Evolutionary conservation across 805 yeast genomes (phyloP), one percentile per base, ranked within the genome.

Genomic region (Metschnikowia anglica): DNA sequence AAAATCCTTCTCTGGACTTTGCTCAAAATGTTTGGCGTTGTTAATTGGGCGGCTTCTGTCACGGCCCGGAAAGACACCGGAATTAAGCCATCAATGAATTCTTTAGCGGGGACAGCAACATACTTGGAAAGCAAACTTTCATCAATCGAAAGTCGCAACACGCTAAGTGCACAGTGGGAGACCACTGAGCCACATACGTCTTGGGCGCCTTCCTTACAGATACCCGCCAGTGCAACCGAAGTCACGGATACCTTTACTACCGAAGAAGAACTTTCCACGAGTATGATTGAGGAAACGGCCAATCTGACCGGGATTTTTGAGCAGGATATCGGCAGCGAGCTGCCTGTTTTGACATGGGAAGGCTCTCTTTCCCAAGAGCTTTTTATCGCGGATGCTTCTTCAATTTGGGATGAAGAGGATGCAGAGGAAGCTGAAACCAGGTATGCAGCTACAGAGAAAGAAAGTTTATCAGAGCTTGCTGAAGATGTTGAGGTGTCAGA

Each of bases 1-100:
- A 54, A 54, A 40, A 50, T 77, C 20, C 41, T 75, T 23, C 34
- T 77, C 17, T 77, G 81, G 83, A 53, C 77, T 1, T 26, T 73
- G 7, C 58, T 73, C 44, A 72, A 68, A 53, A 45, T 65, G 2
- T 59, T 74, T 38, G 56, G 56, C 1, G 31, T 46, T 1, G 19
- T 53, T 4, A 43, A 41, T 33, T 53, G 55, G 55, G 44, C 37
- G 21, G 17, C 38, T 4, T 20, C 45, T 11, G 16, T 42, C 12
- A 27, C 37, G 4, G 25, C 19, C 19, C 33, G 45, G 11, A 30
- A 17, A 13, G 13, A 23, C 12, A 19, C 34, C 12, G 8, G 8
- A 20, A 11, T 1, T 11, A 30, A 29, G n/a, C 21, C 12, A n/a
- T 16, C 33, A 4, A 5, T 8, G 2, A 25, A 20, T 5, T 11